Conservation (phyloP, 805 yeast species). For the Metschnikowia borealis region DNA sequence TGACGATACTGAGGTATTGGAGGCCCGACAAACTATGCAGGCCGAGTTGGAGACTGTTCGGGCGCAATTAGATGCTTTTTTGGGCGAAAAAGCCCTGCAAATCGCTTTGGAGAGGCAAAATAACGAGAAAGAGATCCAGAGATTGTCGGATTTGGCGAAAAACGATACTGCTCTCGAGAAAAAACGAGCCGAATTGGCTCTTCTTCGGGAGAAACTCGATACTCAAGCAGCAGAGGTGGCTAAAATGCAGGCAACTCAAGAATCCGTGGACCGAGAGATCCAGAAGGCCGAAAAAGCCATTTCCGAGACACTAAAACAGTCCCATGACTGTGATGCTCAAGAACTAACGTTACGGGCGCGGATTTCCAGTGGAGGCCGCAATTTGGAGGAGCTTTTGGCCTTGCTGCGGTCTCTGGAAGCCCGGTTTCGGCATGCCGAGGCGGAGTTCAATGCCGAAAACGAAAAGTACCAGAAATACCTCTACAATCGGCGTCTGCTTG, state of each 20-base stretch:
- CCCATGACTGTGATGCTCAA: not conserved
- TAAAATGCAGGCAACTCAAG: not conserved
- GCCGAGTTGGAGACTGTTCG: not conserved
- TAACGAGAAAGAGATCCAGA: not conserved
- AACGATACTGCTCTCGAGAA: not conserved
- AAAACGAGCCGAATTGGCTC: not conserved
- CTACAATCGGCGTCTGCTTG: conserved; percentile 40
- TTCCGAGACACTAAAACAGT: not conserved
- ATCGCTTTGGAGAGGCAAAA: not conserved
- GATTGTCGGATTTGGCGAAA: not conserved
- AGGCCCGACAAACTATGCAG: not conserved
- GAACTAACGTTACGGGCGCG: not conserved
- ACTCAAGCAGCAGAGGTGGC: not conserved
- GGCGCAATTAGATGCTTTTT: not conserved
- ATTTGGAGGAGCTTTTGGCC: not conserved
- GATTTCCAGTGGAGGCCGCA: not conserved
- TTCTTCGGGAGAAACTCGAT: not conserved
- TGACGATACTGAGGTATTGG: conserved; percentile 5
- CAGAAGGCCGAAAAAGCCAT: not conserved
- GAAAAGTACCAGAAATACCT: conserved; percentile 29
- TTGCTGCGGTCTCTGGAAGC: not conserved
- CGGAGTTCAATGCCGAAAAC: conserved; percentile 9
- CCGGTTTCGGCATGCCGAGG: not conserved
- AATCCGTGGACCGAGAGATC: conserved; percentile 1
- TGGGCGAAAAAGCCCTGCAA: not conserved